These are phyloP conservation scores for Paraphaeosphaeria sporulosa DNA, from an alignment of 2,329 filamentous ascomycete species.

Conservation along the genomic window DNA sequence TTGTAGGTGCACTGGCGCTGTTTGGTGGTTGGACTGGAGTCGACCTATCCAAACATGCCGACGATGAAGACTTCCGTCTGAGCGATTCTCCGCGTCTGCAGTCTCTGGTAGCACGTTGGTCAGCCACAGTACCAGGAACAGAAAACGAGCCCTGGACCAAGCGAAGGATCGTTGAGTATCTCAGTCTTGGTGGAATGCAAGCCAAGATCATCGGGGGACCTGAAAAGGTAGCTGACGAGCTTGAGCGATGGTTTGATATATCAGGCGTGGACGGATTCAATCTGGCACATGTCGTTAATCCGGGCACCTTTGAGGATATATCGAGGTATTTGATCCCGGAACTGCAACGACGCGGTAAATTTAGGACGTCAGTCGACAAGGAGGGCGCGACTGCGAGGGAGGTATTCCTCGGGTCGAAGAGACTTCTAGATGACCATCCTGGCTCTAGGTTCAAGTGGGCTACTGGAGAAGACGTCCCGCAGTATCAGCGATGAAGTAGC, in stretches of 20 bases:
- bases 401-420: constrained; percentile 16
- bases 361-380: constrained; percentile 33
- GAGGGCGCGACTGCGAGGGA: constrained; percentile 20
- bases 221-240: constrained; percentile 67
- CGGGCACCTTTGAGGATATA: constrained; percentile 31
- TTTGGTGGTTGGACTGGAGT: constrained; percentile 78
- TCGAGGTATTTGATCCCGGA: constrained; percentile 33
- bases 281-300: constrained; percentile 54
- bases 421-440: constrained; percentile 23
- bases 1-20: constrained; percentile 58
- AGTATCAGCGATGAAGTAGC: constrained; percentile 8
- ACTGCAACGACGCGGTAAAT: constrained; percentile 34
- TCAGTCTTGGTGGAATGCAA: constrained; percentile 70
- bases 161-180: constrained; percentile 69
- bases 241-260: constrained; percentile 71
- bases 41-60: constrained; percentile 55
- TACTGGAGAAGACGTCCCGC: constrained; percentile 10
- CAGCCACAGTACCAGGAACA: constrained; percentile 24
- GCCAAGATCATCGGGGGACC: constrained; percentile 69
- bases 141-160: constrained; percentile 72
- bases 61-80: constrained; percentile 35
- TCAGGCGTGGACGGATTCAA: constrained; percentile 78
- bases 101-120: constrained; percentile 24
- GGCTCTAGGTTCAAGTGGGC: constrained; percentile 19
- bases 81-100: constrained; percentile 18